These are phyloP conservation scores for Mikania micrantha DNA, from an alignment of 129 eudicot species.

Conservation along the genomic window DNA sequence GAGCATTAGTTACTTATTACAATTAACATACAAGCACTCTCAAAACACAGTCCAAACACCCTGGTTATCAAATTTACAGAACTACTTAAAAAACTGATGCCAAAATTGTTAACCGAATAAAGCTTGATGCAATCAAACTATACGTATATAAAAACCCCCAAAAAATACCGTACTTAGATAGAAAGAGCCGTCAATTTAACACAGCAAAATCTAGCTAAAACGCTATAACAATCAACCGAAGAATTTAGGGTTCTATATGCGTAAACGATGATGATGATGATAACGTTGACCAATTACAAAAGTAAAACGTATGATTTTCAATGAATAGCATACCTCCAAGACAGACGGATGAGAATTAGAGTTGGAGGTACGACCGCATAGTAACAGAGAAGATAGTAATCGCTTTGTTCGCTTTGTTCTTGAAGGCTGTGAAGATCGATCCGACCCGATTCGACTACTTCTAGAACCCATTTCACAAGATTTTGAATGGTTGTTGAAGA, in stretches of 20 bases:
- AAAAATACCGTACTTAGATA: not conserved
- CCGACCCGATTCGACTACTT: conserved; percentile 35
- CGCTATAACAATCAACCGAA: not conserved
- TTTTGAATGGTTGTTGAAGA: not conserved
- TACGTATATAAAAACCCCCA: conserved; percentile 1
- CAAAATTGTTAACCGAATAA: not conserved
- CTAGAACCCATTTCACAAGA: conserved; percentile 33
- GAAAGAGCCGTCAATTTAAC: not conserved
- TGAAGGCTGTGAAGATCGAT: conserved; percentile 14
- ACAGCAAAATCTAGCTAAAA: not conserved
- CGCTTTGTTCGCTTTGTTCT: conserved; percentile 30
- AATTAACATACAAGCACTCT: not conserved
- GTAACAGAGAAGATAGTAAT: conserved; percentile 34
- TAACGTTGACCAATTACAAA: not conserved
- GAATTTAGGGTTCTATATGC: conserved; percentile 5
- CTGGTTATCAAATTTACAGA: too few species aligned
- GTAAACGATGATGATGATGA: not conserved
- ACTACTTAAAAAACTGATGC: too few species aligned
- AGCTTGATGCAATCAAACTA: not conserved
- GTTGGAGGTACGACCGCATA: conserved; percentile 32
- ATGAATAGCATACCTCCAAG: conserved; percentile 8
- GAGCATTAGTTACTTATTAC: not conserved
- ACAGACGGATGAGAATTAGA: conserved; percentile 27
- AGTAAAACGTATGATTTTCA: not conserved
- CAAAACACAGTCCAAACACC: too few species aligned